Percentiles rank a stretch among this genome's conserved stretches.
Conservation (phyloP, 2,329 filamentous ascomycete species). For the Ascochyta clinopodiicola region DNA sequence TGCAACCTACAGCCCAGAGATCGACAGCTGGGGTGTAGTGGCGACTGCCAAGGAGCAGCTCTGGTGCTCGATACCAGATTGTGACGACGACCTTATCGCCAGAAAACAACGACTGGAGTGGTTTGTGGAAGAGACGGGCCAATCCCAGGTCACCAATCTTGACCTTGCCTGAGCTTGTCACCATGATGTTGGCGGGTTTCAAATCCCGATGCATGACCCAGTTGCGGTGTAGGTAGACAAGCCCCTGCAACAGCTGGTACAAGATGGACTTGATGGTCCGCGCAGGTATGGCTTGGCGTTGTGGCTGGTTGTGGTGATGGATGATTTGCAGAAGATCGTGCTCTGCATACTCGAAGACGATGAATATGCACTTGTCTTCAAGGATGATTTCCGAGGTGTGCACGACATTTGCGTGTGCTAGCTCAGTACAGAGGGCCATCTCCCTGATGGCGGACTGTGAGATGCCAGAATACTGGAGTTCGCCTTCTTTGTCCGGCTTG, state of each 20-base stretch:
- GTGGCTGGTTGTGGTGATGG: constrained; percentile 92
- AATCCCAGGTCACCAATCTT: constrained; percentile 95
- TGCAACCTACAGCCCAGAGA: constrained; percentile 97
- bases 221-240: constrained; percentile 92
- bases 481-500: constrained; percentile 98
- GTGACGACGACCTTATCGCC: constrained; percentile 99
- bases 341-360: constrained; percentile 99
- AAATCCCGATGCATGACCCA: constrained; percentile 98
- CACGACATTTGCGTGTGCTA: constrained; percentile 88
- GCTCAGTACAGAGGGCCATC: constrained; percentile 94
- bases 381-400: constrained; percentile 93
- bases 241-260: constrained; percentile 92
- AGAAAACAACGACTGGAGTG: constrained; percentile 85
- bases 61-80: constrained; percentile 97
- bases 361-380: constrained; percentile 98
- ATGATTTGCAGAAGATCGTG: constrained; percentile 98
- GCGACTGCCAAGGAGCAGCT: constrained; percentile 87
- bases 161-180: constrained; percentile 86
- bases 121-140: constrained; percentile 91
- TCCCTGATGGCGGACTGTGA: constrained; percentile 97
- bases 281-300: constrained; percentile 85
- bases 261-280: constrained; percentile 91
- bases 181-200: constrained; percentile 99
- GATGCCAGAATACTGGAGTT: constrained; percentile 95
- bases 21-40: constrained; percentile 98